Conservation (phyloP, 1,284 basidiomycete genomes). For the Fistulina hepatica region DNA sequence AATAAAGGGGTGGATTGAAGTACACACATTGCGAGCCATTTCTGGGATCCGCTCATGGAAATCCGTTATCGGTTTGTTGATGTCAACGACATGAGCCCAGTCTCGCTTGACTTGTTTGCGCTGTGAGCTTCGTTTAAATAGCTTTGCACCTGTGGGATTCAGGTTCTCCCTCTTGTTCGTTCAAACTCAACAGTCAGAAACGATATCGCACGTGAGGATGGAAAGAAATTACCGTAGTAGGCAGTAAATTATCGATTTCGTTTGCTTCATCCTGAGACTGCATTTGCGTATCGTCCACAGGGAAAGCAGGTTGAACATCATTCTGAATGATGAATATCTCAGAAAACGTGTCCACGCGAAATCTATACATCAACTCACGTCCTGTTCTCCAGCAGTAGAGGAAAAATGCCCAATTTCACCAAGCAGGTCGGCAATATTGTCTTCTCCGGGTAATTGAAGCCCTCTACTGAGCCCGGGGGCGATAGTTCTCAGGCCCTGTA, state of each 20-base stretch:
- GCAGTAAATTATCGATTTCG: constrained; percentile 77
- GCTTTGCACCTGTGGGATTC: constrained; percentile 37
- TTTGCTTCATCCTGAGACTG: constrained; percentile 9
- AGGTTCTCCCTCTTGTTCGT: constrained; percentile 41
- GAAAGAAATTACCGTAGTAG: constrained; percentile 51
- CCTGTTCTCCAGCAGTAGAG: constrained; percentile 5
- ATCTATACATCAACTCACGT: constrained; percentile 14
- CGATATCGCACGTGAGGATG: constrained; percentile 5
- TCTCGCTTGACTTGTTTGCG: constrained; percentile 64
- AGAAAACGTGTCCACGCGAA: not conserved
- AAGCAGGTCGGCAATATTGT: constrained; percentile 36
- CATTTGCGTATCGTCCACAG: constrained; percentile 16
- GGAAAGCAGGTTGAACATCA: constrained; percentile 11
- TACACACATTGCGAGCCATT: constrained; percentile 72
- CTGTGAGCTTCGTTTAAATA: constrained; percentile 29
- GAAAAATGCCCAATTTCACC: constrained; percentile 25
- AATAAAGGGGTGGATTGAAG: constrained; percentile 2
- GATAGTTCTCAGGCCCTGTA: constrained; percentile 39
- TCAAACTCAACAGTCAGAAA: not conserved
- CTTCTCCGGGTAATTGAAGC: constrained; percentile 51
- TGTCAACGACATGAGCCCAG: constrained; percentile 96
- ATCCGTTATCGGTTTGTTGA: constrained; percentile 83
- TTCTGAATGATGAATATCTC: not conserved
- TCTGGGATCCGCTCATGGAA: constrained; percentile 83
- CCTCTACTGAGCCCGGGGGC: constrained; percentile 60